These are phyloP conservation scores for Cyberlindnera sargentensis DNA, from an alignment of 805 yeast genomes.

Conservation along the genomic window DNA sequence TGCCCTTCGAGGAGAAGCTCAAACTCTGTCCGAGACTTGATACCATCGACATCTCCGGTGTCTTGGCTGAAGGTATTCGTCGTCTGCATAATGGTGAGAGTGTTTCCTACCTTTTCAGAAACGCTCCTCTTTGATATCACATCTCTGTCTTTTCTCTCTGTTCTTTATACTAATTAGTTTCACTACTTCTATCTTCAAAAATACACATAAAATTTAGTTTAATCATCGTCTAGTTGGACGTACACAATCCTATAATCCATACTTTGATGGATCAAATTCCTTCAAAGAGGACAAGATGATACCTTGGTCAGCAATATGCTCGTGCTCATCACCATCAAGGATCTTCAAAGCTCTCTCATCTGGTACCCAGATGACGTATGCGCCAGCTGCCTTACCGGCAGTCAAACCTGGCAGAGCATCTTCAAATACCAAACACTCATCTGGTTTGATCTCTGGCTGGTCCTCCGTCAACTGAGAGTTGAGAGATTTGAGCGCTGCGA, in stretches of 20 bases:
- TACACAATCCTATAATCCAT: slow-evolving; percentile 28
- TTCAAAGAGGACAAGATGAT: slow-evolving; percentile 45
- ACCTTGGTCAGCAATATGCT: slow-evolving; percentile 50
- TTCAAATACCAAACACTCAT: slow-evolving; percentile 86
- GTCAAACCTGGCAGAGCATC: slow-evolving; percentile 91
- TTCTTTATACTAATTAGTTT: no score
- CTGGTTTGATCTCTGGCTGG: slow-evolving; percentile 47
- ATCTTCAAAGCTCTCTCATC: slow-evolving; percentile 62
- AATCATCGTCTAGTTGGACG: no score
- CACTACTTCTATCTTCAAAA: no score
- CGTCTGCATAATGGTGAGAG: slow-evolving; percentile 86
- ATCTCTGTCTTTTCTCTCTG: no score
- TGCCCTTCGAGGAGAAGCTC: slow-evolving; percentile 65
- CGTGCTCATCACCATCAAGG: slow-evolving; percentile 42
- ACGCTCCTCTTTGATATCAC: slow-evolving; percentile 38
- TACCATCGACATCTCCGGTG: slow-evolving; percentile 64
- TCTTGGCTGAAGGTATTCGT: slow-evolving; percentile 75
- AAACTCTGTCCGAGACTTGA: slow-evolving; percentile 55
- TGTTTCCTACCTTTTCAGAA: slow-evolving; percentile 68
- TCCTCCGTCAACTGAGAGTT: slow-evolving; percentile 44
- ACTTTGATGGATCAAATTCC: slow-evolving; percentile 44
- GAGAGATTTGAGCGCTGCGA: slow-evolving; percentile 63
- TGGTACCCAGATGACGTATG: slow-evolving; percentile 92
- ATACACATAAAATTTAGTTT: no score
- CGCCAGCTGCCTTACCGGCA: slow-evolving; percentile 79